phyloP scores from a whole-genome alignment of 2,329 filamentous ascomycete genomes.

The Orbilia quercus region DNA sequence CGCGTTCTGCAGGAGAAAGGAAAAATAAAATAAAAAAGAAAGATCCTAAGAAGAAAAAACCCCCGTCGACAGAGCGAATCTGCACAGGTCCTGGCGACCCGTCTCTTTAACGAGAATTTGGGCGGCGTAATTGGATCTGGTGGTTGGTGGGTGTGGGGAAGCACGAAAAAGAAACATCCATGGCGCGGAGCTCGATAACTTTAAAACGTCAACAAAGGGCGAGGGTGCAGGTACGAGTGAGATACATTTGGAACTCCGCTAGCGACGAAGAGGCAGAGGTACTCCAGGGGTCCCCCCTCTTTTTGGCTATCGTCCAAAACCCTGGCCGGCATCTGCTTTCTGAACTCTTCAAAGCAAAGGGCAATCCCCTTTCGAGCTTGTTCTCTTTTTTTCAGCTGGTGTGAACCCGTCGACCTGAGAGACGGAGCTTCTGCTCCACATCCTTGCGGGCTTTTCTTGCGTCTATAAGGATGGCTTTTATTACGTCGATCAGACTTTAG shows the following conservation, averaged over 20 bases:
- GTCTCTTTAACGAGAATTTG: slow-evolving; percentile 15
- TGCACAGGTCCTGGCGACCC: slow-evolving; percentile 1
- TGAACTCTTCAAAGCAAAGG: slow-evolving; percentile 27
- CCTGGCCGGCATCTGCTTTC: slow-evolving; percentile 24
- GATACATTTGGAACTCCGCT: slow-evolving; percentile 48
- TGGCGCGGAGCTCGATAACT: slow-evolving; percentile 57
- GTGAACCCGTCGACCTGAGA: slow-evolving; percentile 8
- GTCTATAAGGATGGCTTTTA: slow-evolving; percentile 56
- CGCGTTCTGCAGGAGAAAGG: slow-evolving; percentile 8
- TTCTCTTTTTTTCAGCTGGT: slow-evolving; percentile 28
- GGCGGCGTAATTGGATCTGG: slow-evolving; percentile 17
- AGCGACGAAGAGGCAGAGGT: slow-evolving; percentile 39
- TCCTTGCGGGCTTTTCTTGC: slow-evolving; percentile 52
- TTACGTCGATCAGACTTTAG: slow-evolving; percentile 56
- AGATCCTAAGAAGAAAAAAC: too few relatives aligned
- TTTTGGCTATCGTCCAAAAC: slow-evolving; percentile 27
- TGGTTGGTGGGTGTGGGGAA: slow-evolving; percentile 43
- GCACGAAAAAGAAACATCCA: slow-evolving; percentile 55
- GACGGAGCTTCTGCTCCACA: slow-evolving; percentile 34
- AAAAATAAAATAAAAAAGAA: too few relatives aligned
- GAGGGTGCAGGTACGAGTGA: slow-evolving; percentile 48
- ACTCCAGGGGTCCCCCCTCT: slow-evolving; percentile 40
- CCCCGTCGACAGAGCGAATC: slow-evolving; percentile 9
- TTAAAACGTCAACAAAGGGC: slow-evolving; percentile 53
- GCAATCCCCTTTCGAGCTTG: slow-evolving; percentile 30